phyloP scores from a whole-genome alignment of 202 grass and related monocot genomes.

The Digitaria exilis region DNA sequence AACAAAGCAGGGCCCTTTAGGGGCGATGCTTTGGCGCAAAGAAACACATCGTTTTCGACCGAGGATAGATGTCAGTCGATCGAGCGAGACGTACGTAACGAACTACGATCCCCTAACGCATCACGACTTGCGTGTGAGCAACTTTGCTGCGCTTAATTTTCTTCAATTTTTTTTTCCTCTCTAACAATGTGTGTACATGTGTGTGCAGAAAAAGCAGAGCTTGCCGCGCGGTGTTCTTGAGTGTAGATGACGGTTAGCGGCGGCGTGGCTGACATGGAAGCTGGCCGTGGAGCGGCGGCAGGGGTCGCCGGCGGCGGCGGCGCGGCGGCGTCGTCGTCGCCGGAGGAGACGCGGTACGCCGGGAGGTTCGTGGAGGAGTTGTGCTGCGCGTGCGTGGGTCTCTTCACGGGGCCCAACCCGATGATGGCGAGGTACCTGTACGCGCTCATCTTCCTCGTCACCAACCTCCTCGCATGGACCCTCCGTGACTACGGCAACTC shows the following conservation, averaged over 20 bases:
- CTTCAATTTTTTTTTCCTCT: neutral
- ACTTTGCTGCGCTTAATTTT: neutral
- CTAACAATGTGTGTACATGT: neutral
- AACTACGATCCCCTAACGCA: neutral
- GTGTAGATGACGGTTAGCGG: slow-evolving; percentile 6
- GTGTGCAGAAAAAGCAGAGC: slow-evolving; percentile 23
- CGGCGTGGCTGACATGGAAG: neutral
- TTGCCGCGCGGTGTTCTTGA: neutral
- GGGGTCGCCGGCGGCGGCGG: too few species aligned
- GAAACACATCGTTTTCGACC: slow-evolving; percentile 35
- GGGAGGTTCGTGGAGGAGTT: slow-evolving; percentile 50
- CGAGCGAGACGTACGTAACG: slow-evolving; percentile 38
- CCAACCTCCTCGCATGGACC: slow-evolving; percentile 89
- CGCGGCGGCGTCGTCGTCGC: too few species aligned
- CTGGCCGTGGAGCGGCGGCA: too few species aligned
- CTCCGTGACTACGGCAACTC: slow-evolving; percentile 83
- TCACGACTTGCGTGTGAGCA: slow-evolving; percentile 30
- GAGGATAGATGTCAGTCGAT: neutral
- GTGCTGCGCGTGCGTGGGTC: slow-evolving; percentile 52
- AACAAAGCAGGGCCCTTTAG: neutral
- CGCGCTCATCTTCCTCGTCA: slow-evolving; percentile 80
- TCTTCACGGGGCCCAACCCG: slow-evolving; percentile 63
- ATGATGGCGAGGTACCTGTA: slow-evolving; percentile 85
- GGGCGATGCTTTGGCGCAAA: slow-evolving; percentile 38
- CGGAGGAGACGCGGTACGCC: neutral